These are phyloP conservation scores for Hypoxylon fragiforme DNA, from an alignment of 495 filamentous ascomycete genomes.

Conservation along the genomic window DNA sequence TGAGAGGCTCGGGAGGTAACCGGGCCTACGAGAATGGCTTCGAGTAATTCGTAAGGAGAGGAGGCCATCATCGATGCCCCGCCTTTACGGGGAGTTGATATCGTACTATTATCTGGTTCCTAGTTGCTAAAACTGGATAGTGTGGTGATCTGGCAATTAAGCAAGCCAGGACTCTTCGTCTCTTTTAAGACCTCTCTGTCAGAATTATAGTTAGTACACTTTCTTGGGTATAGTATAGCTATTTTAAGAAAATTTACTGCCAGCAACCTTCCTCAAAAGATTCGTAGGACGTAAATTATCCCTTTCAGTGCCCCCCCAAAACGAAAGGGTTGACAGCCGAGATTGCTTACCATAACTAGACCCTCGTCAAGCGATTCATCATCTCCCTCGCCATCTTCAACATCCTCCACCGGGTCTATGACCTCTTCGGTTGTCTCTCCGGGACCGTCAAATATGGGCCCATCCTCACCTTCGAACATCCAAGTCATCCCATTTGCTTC, in stretches of 20 bases:
- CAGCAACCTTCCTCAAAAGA: too few species aligned
- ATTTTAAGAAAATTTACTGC: background rate
- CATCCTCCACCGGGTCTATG: constrained; percentile 28
- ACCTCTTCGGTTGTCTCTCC: constrained; percentile 35
- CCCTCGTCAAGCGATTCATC: constrained; percentile 48
- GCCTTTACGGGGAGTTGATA: background rate
- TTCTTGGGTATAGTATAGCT: background rate
- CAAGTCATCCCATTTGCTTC: constrained; percentile 88
- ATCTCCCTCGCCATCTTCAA: constrained; percentile 39
- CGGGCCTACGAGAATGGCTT: constrained; percentile 6
- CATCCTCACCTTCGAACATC: constrained; percentile 64
- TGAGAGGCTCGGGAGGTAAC: background rate
- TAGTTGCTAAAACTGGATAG: background rate
- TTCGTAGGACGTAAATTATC: background rate
- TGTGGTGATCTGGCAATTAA: constrained; percentile 17
- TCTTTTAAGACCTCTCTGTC: constrained; percentile 46
- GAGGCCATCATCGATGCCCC: too few species aligned
- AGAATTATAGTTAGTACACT: constrained; percentile 7
- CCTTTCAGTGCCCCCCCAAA: background rate
- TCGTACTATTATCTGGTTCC: background rate
- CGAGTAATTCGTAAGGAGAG: constrained; percentile 6
- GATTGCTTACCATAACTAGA: constrained; percentile 44
- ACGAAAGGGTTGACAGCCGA: background rate
- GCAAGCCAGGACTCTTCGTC: constrained; percentile 56
- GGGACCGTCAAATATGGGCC: constrained; percentile 18